Evolutionary conservation across 768 basidiomycete species (phyloP).

Genomic region (Suillus americanus): DNA sequence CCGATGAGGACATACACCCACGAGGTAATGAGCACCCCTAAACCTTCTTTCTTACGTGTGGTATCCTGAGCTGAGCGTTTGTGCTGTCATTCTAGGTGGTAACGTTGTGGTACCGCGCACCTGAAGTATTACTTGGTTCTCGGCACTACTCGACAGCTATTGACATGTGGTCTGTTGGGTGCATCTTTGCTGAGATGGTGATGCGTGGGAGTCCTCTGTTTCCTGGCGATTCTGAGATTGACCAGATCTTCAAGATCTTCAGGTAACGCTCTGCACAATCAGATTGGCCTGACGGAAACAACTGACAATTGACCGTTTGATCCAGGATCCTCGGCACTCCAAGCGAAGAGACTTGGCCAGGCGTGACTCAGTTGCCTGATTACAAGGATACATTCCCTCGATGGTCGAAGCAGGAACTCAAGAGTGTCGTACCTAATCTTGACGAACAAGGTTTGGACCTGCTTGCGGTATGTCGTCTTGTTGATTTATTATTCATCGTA

Average conservation of each 20-base stretch:
- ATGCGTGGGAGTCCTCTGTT: slow-evolving; percentile 90
- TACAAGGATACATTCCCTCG: slow-evolving; percentile 97
- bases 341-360: slow-evolving; percentile 88
- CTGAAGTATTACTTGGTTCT: slow-evolving; percentile 93
- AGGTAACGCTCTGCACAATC: slow-evolving; percentile 48
- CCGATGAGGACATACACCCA: slow-evolving; percentile 99
- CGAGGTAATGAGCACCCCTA: slow-evolving; percentile 56
- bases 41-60: neutral
- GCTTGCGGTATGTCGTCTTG: slow-evolving; percentile 51
- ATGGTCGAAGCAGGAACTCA: slow-evolving; percentile 81
- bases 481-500: neutral
- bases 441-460: slow-evolving; percentile 82
- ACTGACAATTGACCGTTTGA: slow-evolving; percentile 6
- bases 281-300: neutral
- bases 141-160: slow-evolving; percentile 97
- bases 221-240: slow-evolving; percentile 99
- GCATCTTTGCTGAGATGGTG: slow-evolving; percentile 99
- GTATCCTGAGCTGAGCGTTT: neutral
- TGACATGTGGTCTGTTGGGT: slow-evolving; percentile 99
- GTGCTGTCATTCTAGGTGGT: slow-evolving; percentile 68
- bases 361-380: slow-evolving; percentile 83
- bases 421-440: slow-evolving; percentile 61
- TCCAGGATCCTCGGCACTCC: slow-evolving; percentile 91
- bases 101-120: slow-evolving; percentile 98
- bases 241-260: slow-evolving; percentile 99